phyloP scores from a whole-genome alignment of 768 basidiomycete genomes.

The Suillus occidentalis region DNA sequence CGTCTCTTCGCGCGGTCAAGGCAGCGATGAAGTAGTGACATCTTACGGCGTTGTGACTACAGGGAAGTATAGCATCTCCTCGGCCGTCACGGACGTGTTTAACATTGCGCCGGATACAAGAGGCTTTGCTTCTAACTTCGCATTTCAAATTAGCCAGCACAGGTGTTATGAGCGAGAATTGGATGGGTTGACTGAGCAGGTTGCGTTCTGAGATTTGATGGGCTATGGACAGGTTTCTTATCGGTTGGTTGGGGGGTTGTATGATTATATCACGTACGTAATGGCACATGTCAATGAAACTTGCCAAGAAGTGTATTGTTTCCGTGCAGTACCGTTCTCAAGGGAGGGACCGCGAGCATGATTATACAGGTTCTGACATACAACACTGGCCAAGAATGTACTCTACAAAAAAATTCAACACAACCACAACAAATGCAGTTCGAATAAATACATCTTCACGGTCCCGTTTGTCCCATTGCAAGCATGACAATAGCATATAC shows the following conservation, averaged over 20 bases:
- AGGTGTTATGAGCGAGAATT: conserved; percentile 63
- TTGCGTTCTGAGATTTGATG: conserved; percentile 42
- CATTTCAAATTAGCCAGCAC: conserved; percentile 64
- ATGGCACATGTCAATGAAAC: neutral
- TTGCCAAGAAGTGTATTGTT: neutral
- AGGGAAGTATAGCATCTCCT: conserved; percentile 46
- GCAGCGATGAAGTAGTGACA: conserved; percentile 40
- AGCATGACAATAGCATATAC: conserved; percentile 52
- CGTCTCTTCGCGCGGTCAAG: conserved; percentile 22
- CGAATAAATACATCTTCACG: neutral
- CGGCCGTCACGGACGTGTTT: conserved; percentile 39
- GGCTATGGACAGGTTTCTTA: neutral
- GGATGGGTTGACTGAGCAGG: conserved; percentile 51
- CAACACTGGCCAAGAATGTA: neutral
- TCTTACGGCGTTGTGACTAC: conserved; percentile 68
- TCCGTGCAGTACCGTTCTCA: neutral
- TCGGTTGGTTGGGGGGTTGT: neutral
- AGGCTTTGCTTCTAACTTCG: conserved; percentile 60
- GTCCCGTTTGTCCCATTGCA: conserved; percentile 24
- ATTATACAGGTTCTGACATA: neutral
- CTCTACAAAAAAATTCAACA: neutral
- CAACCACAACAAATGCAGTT: neutral
- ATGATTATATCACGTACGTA: neutral
- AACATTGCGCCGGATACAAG: conserved; percentile 45
- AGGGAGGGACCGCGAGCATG: neutral